A percentile compares a stretch with the other conserved stretches of the same genome.
These are phyloP conservation scores for Diaporthe destruens DNA, from an alignment of 2,329 filamentous ascomycete genomes.

Conservation along the genomic window DNA sequence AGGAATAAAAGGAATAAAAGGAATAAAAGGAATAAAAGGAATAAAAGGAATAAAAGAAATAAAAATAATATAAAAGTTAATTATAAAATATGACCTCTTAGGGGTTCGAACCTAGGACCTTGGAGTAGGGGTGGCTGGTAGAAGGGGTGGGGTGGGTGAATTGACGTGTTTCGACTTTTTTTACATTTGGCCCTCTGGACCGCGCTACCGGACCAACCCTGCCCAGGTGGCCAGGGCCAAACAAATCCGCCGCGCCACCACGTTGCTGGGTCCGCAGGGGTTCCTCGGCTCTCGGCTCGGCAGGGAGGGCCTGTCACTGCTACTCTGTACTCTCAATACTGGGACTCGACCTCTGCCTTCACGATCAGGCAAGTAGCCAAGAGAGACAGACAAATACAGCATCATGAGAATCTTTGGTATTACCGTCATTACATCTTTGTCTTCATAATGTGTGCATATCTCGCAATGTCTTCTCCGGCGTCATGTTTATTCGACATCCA, in stretches of 20 bases:
- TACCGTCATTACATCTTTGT: conserved; percentile 26
- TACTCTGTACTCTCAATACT: background rate
- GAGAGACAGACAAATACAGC: no score
- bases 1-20: no score
- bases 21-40: no score
- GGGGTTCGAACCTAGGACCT: no score
- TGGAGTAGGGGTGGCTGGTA: no score
- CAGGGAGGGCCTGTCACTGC: background rate
- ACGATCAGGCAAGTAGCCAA: background rate
- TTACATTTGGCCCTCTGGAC: no score
- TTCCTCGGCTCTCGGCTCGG: conserved; percentile 27
- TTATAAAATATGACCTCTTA: no score
- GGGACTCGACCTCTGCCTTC: background rate
- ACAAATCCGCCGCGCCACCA: conserved; percentile 16
- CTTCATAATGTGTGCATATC: background rate
- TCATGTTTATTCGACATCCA: conserved; percentile 20
- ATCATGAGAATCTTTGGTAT: conserved; percentile 6
- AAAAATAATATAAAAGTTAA: no score
- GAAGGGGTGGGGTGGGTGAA: no score
- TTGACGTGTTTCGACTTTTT: no score
- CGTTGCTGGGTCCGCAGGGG: conserved; percentile 24
- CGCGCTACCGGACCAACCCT: conserved; percentile 3
- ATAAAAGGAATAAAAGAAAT: no score
- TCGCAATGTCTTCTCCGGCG: conserved; percentile 7
- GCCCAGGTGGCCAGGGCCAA: conserved; percentile 7